Evolutionary conservation across 176 grass and related monocot species (phyloP), one percentile per base, ranked within the genome.

Genomic region (Oryza rufipogon): DNA sequence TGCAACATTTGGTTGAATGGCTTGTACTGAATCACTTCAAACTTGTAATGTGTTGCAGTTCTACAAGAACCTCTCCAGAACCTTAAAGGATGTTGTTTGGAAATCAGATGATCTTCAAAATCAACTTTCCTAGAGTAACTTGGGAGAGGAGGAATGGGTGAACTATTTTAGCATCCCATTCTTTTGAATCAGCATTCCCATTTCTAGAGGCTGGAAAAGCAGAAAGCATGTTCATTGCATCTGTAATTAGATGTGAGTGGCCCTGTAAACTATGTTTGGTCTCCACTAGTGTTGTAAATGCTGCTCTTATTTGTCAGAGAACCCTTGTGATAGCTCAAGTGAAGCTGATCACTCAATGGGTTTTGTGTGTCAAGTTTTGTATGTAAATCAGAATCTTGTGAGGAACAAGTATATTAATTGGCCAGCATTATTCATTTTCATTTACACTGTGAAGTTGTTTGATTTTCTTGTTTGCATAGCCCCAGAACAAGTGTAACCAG

Each of bases 41-140:
- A 7, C 17, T 22, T 54, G 7, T 5, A 12, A 76, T 20, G 47
- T 28, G 67, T 6, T 91, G 75, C 91, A 99, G 93, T 99, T 99
- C 64, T 96, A 91, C 78, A 99, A 91, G 71, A 94, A 94, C 48
- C 91, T 99, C 68, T 96, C 91, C 36, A 87, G 66, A 38, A 89
- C 86, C 46, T 83, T 99, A 56, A 92, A 94, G 71, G 97, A 99
- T 12, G 86, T 99, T 46, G 91, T 99, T 15, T 99, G 97, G 93
- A 99, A 90, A 90, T 94, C 97, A 4, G 90, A 99, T 2, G 93
- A 99, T 70, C 14, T 22, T 56, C 52, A 87, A 6, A 76, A 1
- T 2, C 70, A 80, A 66, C 44, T 66, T 71, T 44, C 89, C 61
- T 87, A 84, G 70, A 51, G 74, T 19, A 41, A n/a, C 19, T 79